phyloP scores from a whole-genome alignment of 805 yeast species.

The Tanozyma kutaoensis region DNA sequence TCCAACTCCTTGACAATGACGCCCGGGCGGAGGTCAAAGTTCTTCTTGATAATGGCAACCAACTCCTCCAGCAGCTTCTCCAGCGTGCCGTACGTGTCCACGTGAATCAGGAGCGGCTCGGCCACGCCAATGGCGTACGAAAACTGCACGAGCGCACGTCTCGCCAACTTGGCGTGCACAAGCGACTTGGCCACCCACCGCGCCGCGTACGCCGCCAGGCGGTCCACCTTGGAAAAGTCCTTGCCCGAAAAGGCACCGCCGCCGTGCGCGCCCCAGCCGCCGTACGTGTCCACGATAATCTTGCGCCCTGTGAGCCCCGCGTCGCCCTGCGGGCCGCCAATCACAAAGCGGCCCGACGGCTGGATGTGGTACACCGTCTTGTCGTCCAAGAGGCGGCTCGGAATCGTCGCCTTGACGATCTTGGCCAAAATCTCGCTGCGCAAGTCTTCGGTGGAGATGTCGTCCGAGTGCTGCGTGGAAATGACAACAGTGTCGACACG shows the following conservation, averaged over 20 bases:
- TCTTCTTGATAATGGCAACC: constrained; percentile 80
- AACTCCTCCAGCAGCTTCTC: constrained; percentile 79
- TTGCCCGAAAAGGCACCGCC: constrained; percentile 99
- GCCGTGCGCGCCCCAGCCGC: constrained; percentile 99
- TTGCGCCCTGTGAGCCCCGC: constrained; percentile 99
- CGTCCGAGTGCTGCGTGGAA: constrained; percentile 96
- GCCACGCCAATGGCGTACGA: constrained; percentile 99
- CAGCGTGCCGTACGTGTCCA: constrained; percentile 97
- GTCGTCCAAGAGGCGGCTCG: constrained; percentile 81
- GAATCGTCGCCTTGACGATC: constrained; percentile 84
- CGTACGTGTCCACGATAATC: constrained; percentile 98
- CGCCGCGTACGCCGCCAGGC: constrained; percentile 99
- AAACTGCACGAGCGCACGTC: constrained; percentile 96
- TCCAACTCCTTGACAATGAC: constrained; percentile 92
- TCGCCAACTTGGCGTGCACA: constrained; percentile 87
- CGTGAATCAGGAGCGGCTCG: constrained; percentile 95
- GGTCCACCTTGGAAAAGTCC: constrained; percentile 98
- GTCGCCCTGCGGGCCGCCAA: constrained; percentile 99
- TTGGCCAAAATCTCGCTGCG: constrained; percentile 68
- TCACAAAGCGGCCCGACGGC: constrained; percentile 98
- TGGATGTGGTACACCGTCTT: constrained; percentile 96
- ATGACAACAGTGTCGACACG: constrained; percentile 97
- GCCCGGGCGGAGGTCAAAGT: constrained; percentile 99
- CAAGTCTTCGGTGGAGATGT: constrained; percentile 85
- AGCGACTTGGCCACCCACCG: constrained; percentile 99